Conservation (phyloP, 148 eudicot species). For the Talinum fruticosum region DNA sequence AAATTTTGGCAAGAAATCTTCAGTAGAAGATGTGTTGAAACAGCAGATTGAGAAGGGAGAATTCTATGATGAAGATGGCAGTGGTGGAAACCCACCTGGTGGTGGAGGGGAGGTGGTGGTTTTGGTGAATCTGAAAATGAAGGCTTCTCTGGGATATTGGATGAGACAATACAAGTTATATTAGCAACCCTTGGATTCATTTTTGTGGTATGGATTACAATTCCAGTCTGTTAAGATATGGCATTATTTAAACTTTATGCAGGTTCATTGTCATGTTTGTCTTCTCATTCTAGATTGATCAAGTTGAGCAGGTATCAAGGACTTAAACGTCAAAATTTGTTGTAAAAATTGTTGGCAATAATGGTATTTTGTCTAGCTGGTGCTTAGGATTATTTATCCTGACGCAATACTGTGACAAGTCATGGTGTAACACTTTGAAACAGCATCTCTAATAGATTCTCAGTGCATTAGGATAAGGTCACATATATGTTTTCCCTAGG, state of each 20-base stretch:
- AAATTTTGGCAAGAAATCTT: slow-evolving; percentile 51
- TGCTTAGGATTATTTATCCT: not conserved
- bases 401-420: not conserved
- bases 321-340: not conserved
- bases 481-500: not conserved
- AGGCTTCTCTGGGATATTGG: slow-evolving; percentile 37
- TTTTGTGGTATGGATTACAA: slow-evolving; percentile 48
- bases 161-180: slow-evolving; percentile 58
- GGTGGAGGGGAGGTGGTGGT: slow-evolving; percentile 36
- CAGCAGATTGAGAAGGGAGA: slow-evolving; percentile 64
- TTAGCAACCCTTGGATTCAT: slow-evolving; percentile 65
- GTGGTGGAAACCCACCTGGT: slow-evolving; percentile 24
- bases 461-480: not conserved
- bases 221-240: not conserved
- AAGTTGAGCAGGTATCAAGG: too few species aligned
- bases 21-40: slow-evolving; percentile 61
- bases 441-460: not conserved
- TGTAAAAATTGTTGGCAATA: not conserved
- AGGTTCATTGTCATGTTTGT: not conserved
- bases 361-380: not conserved
- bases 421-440: not conserved
- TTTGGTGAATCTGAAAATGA: slow-evolving; percentile 49
- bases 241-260: not conserved
- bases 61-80: slow-evolving; percentile 54
- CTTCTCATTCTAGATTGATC: not conserved